A percentile compares a stretch with the other conserved stretches of the same genome.
Evolutionary conservation across 352 stramenopile species (phyloP).

Genomic region (Sclerospora graminicola): DNA sequence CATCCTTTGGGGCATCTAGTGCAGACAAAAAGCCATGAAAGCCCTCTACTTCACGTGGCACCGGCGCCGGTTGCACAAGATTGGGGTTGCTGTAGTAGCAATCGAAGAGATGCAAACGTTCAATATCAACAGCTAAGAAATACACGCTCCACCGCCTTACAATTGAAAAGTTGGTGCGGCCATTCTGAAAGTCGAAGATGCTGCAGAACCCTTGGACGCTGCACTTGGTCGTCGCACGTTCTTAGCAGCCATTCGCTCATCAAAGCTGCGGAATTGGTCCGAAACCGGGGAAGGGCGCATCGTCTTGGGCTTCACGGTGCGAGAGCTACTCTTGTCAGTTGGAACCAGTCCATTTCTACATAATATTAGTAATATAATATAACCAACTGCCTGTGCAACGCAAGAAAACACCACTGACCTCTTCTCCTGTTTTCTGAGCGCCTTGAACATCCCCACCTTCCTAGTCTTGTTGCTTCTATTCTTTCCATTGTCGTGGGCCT

Average conservation of each 20-base stretch:
- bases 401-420: too few relatives aligned
- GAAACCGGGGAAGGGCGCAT: conserved; percentile 30
- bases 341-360: conserved; percentile 28
- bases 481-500: conserved; percentile 12
- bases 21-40: conserved; percentile 63
- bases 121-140: background rate
- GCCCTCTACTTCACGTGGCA: conserved; percentile 37
- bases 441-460: conserved; percentile 55
- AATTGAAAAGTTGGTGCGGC: conserved; percentile 61
- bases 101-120: background rate
- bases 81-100: conserved; percentile 14
- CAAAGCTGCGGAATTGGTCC: conserved; percentile 67
- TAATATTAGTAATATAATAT: background rate
- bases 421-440: conserved; percentile 56
- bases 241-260: conserved; percentile 57
- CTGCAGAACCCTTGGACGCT: conserved; percentile 19
- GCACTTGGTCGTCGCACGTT: conserved; percentile 16
- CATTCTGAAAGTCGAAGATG: conserved; percentile 49
- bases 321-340: conserved; percentile 27
- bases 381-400: too few relatives aligned
- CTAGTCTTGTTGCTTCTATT: conserved; percentile 33
- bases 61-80: conserved; percentile 7
- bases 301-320: conserved; percentile 15
- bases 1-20: conserved; percentile 41
- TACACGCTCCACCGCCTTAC: conserved; percentile 21